Percentiles rank a stretch among this genome's conserved stretches.
Conservation (phyloP, 768 basidiomycete species). For the Neoboletus magnificus region DNA sequence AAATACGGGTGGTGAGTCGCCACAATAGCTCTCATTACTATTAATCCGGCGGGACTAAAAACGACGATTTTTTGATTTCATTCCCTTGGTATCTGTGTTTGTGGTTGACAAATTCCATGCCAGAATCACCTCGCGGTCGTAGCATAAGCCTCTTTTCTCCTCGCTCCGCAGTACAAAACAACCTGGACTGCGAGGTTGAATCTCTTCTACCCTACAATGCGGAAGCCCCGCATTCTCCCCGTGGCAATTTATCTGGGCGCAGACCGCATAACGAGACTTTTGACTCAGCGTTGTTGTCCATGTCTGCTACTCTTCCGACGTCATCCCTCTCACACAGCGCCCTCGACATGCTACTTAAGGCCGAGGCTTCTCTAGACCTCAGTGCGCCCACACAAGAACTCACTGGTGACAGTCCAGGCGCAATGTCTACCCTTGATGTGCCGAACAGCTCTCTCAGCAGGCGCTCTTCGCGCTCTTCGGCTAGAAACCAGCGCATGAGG, state of each 20-base stretch:
- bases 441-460: constrained; percentile 25
- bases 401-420: constrained; percentile 13
- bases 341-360: constrained; percentile 34
- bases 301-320: constrained; percentile 27
- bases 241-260: constrained; percentile 23
- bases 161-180: constrained; percentile 25
- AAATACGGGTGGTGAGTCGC: constrained; percentile 27
- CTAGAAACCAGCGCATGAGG: constrained; percentile 25
- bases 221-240: constrained; percentile 30
- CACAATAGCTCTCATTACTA: constrained; percentile 13
- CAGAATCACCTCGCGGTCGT: constrained; percentile 31
- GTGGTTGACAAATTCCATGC: constrained; percentile 18
- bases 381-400: constrained; percentile 16
- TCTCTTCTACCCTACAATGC: constrained; percentile 30
- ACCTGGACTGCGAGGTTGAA: constrained; percentile 16
- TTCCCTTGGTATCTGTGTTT: constrained; percentile 16
- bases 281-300: constrained; percentile 22
- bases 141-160: constrained; percentile 33
- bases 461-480: constrained; percentile 30
- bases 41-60: constrained; percentile 16
- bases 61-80: constrained; percentile 21
- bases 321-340: constrained; percentile 32
- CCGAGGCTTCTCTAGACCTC: constrained; percentile 21
- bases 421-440: constrained; percentile 27
- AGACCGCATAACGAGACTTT: constrained; percentile 24